Percentiles rank a stretch among this genome's conserved stretches.
phyloP scores from a whole-genome alignment of 2,329 filamentous ascomycete species.

The Sporothrix dimorphospora region DNA sequence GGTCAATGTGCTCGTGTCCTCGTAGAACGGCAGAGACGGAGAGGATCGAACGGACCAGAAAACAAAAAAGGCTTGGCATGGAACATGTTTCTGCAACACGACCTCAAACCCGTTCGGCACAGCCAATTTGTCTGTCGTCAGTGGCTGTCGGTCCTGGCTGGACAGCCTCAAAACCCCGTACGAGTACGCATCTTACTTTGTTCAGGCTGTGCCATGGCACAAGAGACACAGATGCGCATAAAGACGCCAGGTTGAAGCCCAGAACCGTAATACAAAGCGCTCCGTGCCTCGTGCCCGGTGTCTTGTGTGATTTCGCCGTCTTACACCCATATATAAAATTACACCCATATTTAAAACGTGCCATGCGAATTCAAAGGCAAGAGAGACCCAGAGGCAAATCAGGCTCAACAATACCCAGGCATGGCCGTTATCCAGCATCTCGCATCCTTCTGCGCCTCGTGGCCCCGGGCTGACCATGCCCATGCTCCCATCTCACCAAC shows the following conservation, averaged over 20 bases:
- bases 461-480: background rate
- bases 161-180: background rate
- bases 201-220: background rate
- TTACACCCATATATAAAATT: slow-evolving; percentile 6
- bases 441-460: background rate
- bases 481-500: background rate
- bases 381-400: background rate
- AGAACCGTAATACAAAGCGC: background rate
- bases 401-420: background rate
- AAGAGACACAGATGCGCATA: background rate
- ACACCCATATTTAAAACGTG: no score
- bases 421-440: background rate
- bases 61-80: slow-evolving; percentile 19
- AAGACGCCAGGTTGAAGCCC: background rate
- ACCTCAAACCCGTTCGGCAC: background rate
- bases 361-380: background rate
- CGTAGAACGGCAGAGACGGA: background rate
- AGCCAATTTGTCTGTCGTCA: background rate
- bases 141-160: background rate
- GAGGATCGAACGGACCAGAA: background rate
- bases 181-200: background rate
- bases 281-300: background rate
- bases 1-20: background rate
- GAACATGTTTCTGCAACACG: slow-evolving; percentile 15
- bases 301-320: slow-evolving; percentile 1